Evolutionary conservation across 148 eudicot species (phyloP), one percentile per base, ranked within the genome.

Genomic region (Vaccinium myrtillus): DNA sequence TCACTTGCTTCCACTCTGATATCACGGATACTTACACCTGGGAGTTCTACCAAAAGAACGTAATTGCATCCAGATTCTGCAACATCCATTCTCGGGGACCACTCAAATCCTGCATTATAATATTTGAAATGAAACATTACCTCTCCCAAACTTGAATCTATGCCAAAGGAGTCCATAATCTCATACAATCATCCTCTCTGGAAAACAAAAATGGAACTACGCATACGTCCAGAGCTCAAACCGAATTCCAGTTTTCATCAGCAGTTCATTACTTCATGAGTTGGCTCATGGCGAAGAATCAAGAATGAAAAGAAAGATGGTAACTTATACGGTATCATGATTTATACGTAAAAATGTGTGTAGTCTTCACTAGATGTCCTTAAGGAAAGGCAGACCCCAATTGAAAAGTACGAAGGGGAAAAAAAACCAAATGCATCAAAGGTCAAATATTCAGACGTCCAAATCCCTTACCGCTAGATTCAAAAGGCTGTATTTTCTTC

Each of bases 81-180:
- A 70, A 94, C 89, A 58, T 95, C 92, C 89, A 89, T 89, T 85
- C 93, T 94, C 56, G 98, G 97, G n/a, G 92, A 88, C 93, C 91
- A 87, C 82, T 88, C 87, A 12, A n/a, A 78, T 87, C 92, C 96
- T 90, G 88, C 55, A 71, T 43, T 39, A 70, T 18, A 65, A 13
- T 11, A 30, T n/a, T 21, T 19, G 36, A 25, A 11, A 50, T 2
- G 63, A 27, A 23, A 16, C 5, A 49, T 21, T 63, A 25, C 30
- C 21, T 13, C 46, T 83, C 70, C 46, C 48, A 58, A 71, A 15
- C 23, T 25, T 77, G 75, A 27, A 53, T 49, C 76, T 3, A 32
- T n/a, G 21, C 59, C 21, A 65, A 65, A 77, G 55, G 48, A 49
- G 13, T 30, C 74, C 75, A 30, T 11, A 49, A 11, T 77, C 65